phyloP scores from a whole-genome alignment of 257 asterid species.

The Solanum corneliomulleri region DNA sequence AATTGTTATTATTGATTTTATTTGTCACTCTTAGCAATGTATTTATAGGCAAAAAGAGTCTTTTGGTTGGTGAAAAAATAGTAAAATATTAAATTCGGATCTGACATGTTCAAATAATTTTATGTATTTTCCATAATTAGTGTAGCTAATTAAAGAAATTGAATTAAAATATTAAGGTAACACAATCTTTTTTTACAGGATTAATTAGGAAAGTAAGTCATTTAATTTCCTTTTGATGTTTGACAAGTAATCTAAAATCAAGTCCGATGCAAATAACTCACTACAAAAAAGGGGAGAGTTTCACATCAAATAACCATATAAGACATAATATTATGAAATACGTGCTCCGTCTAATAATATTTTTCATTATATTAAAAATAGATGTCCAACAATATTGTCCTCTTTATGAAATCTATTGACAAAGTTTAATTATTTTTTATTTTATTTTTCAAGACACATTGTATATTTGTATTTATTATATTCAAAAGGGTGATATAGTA shows the following conservation, averaged over 20 bases:
- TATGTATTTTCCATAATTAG: neutral
- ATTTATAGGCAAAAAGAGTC: neutral
- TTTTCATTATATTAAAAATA: too few species aligned
- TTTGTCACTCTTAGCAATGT: neutral
- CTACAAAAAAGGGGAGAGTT: too few species aligned
- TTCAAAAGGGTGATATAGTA: too few species aligned
- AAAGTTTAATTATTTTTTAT: too few species aligned
- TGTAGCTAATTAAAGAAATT: neutral
- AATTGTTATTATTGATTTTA: neutral
- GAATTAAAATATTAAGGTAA: neutral
- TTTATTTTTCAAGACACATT: too few species aligned
- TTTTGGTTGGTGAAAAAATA: neutral
- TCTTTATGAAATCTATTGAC: too few species aligned
- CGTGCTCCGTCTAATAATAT: too few species aligned
- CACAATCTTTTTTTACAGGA: neutral
- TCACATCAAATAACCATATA: too few species aligned
- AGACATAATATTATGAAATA: too few species aligned
- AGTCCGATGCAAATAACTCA: neutral
- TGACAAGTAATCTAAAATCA: neutral
- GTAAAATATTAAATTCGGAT: neutral
- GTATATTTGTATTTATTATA: too few species aligned
- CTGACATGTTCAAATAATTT: neutral
- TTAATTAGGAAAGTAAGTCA: neutral
- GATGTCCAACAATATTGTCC: too few species aligned
- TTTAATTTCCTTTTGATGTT: neutral